Evolutionary conservation across 2,329 filamentous ascomycete species (phyloP).

Genomic region (Dothidotthia symphoricarpi): DNA sequence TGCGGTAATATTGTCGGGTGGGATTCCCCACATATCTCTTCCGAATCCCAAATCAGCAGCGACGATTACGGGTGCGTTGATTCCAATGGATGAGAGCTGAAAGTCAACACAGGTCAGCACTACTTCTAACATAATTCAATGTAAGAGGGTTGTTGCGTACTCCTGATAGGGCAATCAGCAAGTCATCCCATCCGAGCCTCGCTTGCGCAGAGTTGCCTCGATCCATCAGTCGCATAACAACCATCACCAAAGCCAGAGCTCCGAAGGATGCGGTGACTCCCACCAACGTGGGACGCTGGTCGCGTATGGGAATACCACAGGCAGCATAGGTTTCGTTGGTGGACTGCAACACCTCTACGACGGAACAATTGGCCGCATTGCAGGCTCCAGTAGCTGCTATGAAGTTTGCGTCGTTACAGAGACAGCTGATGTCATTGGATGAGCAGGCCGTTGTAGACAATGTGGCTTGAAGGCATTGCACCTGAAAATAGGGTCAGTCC

Average conservation of each 20-base stretch:
- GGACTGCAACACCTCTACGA: slow-evolving; percentile 24
- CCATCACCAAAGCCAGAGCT: slow-evolving; percentile 27
- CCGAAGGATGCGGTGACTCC: slow-evolving; percentile 24
- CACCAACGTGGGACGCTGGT: slow-evolving; percentile 19
- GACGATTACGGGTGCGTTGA: slow-evolving; percentile 28
- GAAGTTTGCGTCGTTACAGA: slow-evolving; percentile 28
- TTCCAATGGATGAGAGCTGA: slow-evolving; percentile 24
- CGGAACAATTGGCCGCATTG: slow-evolving; percentile 30
- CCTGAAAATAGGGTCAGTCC: slow-evolving; percentile 9
- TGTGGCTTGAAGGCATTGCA: slow-evolving; percentile 16
- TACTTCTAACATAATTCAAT: not conserved
- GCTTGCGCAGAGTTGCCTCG: slow-evolving; percentile 21
- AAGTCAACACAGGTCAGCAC: slow-evolving; percentile 3
- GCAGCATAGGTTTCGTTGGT: slow-evolving; percentile 28
- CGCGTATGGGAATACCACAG: slow-evolving; percentile 26
- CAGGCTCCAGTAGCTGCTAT: slow-evolving; percentile 22
- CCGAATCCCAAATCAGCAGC: slow-evolving; percentile 29
- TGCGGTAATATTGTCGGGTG: slow-evolving; percentile 25
- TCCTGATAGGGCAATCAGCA: slow-evolving; percentile 30
- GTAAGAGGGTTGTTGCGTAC: slow-evolving; percentile 12
- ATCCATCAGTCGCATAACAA: slow-evolving; percentile 25
- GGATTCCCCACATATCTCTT: slow-evolving; percentile 32
- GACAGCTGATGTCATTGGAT: slow-evolving; percentile 24
- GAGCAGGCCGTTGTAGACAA: slow-evolving; percentile 20
- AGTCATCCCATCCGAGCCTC: slow-evolving; percentile 32